Conservation (phyloP, 495 filamentous ascomycete species). For the Xylaria cubensis region DNA sequence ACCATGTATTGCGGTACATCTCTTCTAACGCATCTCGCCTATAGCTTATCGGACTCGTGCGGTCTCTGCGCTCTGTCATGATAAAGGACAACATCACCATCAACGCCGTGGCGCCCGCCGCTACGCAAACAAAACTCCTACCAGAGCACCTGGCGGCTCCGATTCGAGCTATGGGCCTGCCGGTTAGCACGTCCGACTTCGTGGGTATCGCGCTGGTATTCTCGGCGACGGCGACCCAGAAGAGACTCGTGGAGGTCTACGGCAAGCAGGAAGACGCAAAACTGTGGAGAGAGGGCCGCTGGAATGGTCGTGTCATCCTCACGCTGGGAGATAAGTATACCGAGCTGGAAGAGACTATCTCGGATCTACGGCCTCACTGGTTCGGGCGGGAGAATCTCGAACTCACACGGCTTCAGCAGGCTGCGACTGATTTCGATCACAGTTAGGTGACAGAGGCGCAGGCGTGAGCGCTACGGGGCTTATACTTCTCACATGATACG, state of each 20-base stretch:
- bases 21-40: too few species aligned
- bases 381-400: slow-evolving; percentile 36
- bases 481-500: too few species aligned
- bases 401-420: slow-evolving; percentile 34
- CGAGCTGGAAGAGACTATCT: slow-evolving; percentile 42
- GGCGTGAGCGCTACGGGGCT: too few species aligned
- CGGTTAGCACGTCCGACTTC: slow-evolving; percentile 37
- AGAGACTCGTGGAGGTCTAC: slow-evolving; percentile 33
- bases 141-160: slow-evolving; percentile 32
- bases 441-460: too few species aligned
- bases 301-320: slow-evolving; percentile 44
- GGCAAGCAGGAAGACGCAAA: slow-evolving; percentile 28
- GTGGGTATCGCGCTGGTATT: slow-evolving; percentile 43
- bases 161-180: slow-evolving; percentile 35
- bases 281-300: slow-evolving; percentile 24
- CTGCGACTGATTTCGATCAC: slow-evolving; percentile 30
- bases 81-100: slow-evolving; percentile 39
- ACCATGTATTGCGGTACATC: too few species aligned
- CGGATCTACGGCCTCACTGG: slow-evolving; percentile 35
- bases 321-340: slow-evolving; percentile 42
- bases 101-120: slow-evolving; percentile 43
- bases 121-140: slow-evolving; percentile 39
- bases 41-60: slow-evolving; percentile 36
- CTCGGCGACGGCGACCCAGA: slow-evolving; percentile 39
- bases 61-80: slow-evolving; percentile 36